Base-by-base conservation (phyloP, 1,139 yeast species). In the Pichia sp. region DNA sequence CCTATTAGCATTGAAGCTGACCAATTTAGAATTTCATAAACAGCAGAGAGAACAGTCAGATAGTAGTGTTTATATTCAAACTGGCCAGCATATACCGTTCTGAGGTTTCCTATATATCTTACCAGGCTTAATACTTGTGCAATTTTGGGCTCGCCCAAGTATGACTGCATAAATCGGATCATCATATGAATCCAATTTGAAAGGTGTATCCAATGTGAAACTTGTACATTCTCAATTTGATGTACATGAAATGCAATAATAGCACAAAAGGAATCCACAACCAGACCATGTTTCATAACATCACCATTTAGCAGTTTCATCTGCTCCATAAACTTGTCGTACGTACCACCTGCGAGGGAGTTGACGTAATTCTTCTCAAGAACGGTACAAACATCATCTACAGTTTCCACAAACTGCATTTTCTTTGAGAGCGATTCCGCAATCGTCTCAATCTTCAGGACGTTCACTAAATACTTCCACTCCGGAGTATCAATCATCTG, bases 121-220 rank as follows among this genome's bases (percentile, higher is more conserved):
- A 7, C 8, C 29, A 24, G 5, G 20, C 22, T n/a, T n/a, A n/a
- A n/a, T 1, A 27, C 11, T 14, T 33, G 35, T 4, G 8, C 3
- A 1, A 11, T 10, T 4, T 29, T 7, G 22, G 28, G 34, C 3
- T n/a, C 5, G 6, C 19, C 6, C 3, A 50, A 35, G 7, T 42
- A 34, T 3, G 20, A 14, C 17, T n/a, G n/a, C n/a, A n/a, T n/a
- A n/a, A n/a, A n/a, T n/a, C n/a, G n/a, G n/a, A n/a, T n/a, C n/a
- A n/a, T n/a, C n/a, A n/a, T n/a, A n/a, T n/a, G n/a, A n/a, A 51
- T 19, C 57, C 57, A 52, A 15, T 44, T 44, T 5, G 31, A 24
- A 6, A 51, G 24, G 33, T 50, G 50, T 13, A 45, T 28, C 55
- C 55, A 51, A 35, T 49, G 49, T 4, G 15, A 21, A 8, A 8